Evolutionary conservation across 768 basidiomycete genomes (phyloP), one percentile per base, ranked within the genome.

Genomic region (Leccinum fibrillosum): DNA sequence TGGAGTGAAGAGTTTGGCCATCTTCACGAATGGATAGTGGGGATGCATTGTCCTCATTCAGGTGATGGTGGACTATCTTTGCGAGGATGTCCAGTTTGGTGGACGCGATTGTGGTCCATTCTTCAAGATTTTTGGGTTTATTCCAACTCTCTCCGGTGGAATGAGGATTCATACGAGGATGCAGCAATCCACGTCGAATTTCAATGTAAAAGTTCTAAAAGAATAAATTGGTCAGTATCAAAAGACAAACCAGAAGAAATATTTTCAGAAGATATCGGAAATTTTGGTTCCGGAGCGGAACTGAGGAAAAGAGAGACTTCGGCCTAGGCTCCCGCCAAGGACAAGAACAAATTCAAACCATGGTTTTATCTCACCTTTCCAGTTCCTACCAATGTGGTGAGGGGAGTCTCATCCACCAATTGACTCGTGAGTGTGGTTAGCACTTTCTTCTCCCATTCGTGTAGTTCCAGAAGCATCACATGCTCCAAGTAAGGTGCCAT

Each of bases 401-500:
- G 30, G 11, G 30, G 30, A 11, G 30, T 32, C 30, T 32, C 30
- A 32, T 32, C 30, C 11, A 32, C 30, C 30, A 32, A 32, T 32
- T 42, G 39, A 42, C 13, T 3, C 8, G 39, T 42, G 17, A 42
- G 39, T 9, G 17, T n/a, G 17, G 0, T 47, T 25, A 53, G 19
- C 35, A 12, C 12, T 34, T 17, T 2, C 26, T 37, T 54, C 23
- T 65, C 60, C 57, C 57, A 64, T 2, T 58, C 12, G 0, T n/a
- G 49, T 30, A 65, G 34, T 2, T 37, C 25, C 17, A 30, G 21
- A 1, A 5, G 64, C 35, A 34, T 48, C 5, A 45, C 21, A 8
- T 65, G 64, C 4, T 62, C 50, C 0, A 2, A 0, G n/a, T 65
- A 62, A 0, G 54, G 50, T 1, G 1, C 1, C 35, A 65, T 44